Percentiles rank a stretch among this genome's conserved stretches.
Evolutionary conservation across 148 eudicot genomes (phyloP).

Genomic region (Diospyros kaki): DNA sequence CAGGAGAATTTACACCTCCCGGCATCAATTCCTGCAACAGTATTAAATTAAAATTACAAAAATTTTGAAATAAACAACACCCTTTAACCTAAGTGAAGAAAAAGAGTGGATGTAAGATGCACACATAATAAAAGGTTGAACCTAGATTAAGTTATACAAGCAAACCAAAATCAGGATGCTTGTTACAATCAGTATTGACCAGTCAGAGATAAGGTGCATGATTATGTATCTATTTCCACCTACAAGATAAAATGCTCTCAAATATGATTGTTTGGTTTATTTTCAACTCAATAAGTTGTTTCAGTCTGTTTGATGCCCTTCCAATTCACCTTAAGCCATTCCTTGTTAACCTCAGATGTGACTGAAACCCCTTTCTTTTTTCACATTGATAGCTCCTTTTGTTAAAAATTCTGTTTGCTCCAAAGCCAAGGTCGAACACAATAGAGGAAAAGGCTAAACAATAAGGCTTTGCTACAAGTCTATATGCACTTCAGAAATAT

Average conservation of each 20-base stretch:
- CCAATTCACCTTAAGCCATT: neutral
- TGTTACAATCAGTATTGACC: neutral
- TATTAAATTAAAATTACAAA: neutral
- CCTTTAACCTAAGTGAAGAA: neutral
- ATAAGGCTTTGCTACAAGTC: neutral
- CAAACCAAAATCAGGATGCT: neutral
- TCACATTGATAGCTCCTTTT: neutral
- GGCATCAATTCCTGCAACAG: slow-evolving; percentile 81
- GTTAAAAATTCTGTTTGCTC: neutral
- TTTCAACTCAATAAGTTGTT: neutral
- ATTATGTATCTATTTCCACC: neutral
- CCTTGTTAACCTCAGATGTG: neutral
- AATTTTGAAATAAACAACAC: neutral
- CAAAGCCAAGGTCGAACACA: neutral
- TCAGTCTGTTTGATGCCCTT: neutral
- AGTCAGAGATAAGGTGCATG: slow-evolving; percentile 7
- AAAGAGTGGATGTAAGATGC: neutral
- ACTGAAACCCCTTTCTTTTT: neutral
- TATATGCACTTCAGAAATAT: neutral
- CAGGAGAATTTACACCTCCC: slow-evolving; percentile 92
- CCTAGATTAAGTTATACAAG: neutral
- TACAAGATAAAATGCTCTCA: neutral
- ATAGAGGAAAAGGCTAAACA: neutral
- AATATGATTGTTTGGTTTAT: neutral
- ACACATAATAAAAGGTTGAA: neutral